Percentiles rank a stretch among this genome's conserved stretches.
phyloP scores from a whole-genome alignment of 75 land plant species.

The Larix kaempferi region DNA sequence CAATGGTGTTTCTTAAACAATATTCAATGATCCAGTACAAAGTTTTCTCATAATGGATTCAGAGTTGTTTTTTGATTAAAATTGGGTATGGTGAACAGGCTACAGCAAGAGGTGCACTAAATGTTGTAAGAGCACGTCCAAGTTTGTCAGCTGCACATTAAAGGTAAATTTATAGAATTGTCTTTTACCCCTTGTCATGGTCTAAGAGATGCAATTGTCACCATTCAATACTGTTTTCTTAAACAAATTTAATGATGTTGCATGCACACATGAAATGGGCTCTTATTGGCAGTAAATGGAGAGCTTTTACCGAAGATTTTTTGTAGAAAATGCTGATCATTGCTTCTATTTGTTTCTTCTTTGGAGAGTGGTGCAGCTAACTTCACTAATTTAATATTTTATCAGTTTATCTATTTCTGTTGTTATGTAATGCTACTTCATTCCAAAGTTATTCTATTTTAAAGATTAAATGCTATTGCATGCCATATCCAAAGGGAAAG shows the following conservation, averaged over 20 bases:
- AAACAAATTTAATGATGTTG: background rate
- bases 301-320: background rate
- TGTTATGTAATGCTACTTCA: background rate
- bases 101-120: slow-evolving; percentile 86
- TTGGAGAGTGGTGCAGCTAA: background rate
- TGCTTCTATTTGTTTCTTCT: background rate
- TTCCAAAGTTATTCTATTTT: background rate
- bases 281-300: background rate
- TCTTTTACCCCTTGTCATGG: background rate
- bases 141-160: slow-evolving; percentile 6
- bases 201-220: background rate
- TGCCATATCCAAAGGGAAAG: background rate
- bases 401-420: background rate
- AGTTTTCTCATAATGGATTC: background rate
- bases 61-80: background rate
- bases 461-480: background rate
- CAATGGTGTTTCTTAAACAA: background rate
- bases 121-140: slow-evolving; percentile 70
- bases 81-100: slow-evolving; percentile 41
- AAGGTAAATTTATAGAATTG: background rate
- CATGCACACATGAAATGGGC: background rate
- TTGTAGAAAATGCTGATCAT: background rate
- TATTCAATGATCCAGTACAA: background rate
- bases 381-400: background rate
- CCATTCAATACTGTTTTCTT: background rate